Base-by-base conservation (phyloP, 768 basidiomycete genomes). In the Heimioporus sp. region DNA sequence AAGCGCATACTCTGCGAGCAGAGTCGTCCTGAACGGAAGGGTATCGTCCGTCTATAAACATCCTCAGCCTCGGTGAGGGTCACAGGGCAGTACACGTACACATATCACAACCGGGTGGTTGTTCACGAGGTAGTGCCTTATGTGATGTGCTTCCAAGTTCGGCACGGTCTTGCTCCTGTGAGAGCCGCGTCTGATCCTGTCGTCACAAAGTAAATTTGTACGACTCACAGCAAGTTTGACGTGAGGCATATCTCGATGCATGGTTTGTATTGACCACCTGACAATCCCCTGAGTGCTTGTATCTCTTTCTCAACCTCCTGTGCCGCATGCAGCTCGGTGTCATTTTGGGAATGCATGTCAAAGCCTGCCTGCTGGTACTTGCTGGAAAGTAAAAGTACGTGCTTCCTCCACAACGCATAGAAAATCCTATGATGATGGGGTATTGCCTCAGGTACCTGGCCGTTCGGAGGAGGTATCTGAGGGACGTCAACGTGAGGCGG, bases 221-320 rank as follows among this genome's bases (percentile, higher is more conserved):
- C 2, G 11, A 71, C 85, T 48, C 63, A 87, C 82, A 90, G 56
- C 11, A 92, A 62, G 67, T 92, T 92, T 1, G 90, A 92, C 16
- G 78, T 85, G 28, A 93, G 75, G 64, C 91, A 93, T 39, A 93
- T 85, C 67, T 93, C 91, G 37, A 92, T 79, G 62, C 82, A 82
- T 19, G 74, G 78, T 39, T 79, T 79, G 35, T 80, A 76, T 21
- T 60, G 56, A 13, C 53, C 54, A 3, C 46, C 54, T 5, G 52
- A 43, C n/a, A 61, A 45, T 3, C 45, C 28, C 36, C 55, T 52
- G 3, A 65, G 53, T 13, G 46, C 40, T 28, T 62, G 53, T 41
- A 66, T 58, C 43, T 66, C 68, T 10, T 35, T 57, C 30, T 31
- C 42, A 10, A 67, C 68, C 32, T 61, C 62, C 9, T 35, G 57